A percentile compares a stretch with the other conserved stretches of the same genome.
These are phyloP conservation scores for Starmerella tilneyi DNA, from an alignment of 805 yeast species.

Conservation along the genomic window DNA sequence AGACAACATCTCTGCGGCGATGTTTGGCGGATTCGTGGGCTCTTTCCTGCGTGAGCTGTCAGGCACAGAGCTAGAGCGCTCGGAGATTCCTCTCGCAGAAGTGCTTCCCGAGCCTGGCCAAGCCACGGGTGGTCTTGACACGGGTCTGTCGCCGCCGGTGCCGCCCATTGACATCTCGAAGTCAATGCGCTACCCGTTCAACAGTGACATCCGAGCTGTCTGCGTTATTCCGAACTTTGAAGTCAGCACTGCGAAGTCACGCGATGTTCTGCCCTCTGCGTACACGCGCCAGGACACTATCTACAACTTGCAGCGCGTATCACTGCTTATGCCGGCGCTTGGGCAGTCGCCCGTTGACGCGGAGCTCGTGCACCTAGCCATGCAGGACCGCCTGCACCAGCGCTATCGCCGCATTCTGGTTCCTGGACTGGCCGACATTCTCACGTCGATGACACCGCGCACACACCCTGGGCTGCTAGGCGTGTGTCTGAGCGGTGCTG, in stretches of 20 bases:
- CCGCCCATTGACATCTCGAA: conserved; percentile 87
- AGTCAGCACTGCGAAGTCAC: conserved; percentile 81
- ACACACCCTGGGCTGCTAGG: conserved; percentile 81
- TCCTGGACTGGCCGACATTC: conserved; percentile 80
- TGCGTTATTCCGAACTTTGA: conserved; percentile 92
- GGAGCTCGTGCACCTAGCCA: conserved; percentile 76
- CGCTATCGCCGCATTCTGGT: conserved; percentile 89
- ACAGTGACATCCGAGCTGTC: conserved; percentile 69
- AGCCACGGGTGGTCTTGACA: conserved; percentile 48
- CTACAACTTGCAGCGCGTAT: conserved; percentile 86
- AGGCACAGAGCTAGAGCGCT: conserved; percentile 58
- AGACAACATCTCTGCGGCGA: conserved; percentile 95
- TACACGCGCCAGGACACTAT: conserved; percentile 75
- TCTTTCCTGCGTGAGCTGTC: conserved; percentile 76
- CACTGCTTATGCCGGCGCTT: conserved; percentile 84
- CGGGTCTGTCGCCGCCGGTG: conserved; percentile 59
- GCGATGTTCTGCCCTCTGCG: conserved; percentile 77
- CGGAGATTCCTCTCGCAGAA: conserved; percentile 74
- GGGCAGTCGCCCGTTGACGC: conserved; percentile 77
- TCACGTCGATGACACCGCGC: conserved; percentile 68
- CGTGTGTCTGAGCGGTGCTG: conserved; percentile 93
- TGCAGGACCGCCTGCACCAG: conserved; percentile 95
- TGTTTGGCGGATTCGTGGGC: conserved; percentile 98
- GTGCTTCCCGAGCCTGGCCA: conserved; percentile 64
- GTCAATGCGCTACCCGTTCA: conserved; percentile 78